Evolutionary conservation across 2,329 filamentous ascomycete genomes (phyloP).

Genomic region (Claviceps purpurea): DNA sequence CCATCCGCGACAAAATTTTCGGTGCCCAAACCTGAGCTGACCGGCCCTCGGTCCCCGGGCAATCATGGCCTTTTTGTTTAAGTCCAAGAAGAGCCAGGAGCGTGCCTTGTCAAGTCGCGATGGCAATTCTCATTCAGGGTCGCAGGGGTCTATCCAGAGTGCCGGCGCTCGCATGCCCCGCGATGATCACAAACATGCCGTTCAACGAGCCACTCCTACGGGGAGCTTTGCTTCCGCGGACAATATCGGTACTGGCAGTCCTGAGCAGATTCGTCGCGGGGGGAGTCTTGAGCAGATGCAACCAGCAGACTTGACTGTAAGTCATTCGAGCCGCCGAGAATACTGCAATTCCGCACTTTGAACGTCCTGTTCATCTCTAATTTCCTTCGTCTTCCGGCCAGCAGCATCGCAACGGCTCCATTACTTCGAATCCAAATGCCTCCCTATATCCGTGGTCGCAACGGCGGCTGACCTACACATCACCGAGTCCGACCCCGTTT

Average conservation of each 20-base stretch:
- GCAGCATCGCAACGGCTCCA: conserved; percentile 43
- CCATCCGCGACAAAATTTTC: background rate
- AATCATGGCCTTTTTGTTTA: conserved; percentile 71
- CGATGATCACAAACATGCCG: conserved; percentile 38
- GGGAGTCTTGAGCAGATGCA: conserved; percentile 35
- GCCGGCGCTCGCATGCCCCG: conserved; percentile 30
- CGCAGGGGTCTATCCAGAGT: conserved; percentile 36
- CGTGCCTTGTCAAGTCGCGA: conserved; percentile 43
- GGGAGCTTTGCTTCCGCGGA: conserved; percentile 64
- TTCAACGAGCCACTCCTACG: conserved; percentile 57
- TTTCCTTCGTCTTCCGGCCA: background rate
- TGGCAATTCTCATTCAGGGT: conserved; percentile 30
- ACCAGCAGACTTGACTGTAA: conserved; percentile 28
- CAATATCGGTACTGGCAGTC: conserved; percentile 43
- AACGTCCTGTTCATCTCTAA: background rate
- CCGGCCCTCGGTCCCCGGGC: conserved; percentile 26
- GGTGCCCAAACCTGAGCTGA: conserved; percentile 3
- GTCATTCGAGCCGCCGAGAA: conserved; percentile 9
- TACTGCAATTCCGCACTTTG: no score
- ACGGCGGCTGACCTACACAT: conserved; percentile 72
- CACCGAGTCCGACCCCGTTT: conserved; percentile 73
- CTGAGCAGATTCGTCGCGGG: conserved; percentile 49
- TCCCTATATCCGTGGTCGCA: conserved; percentile 96
- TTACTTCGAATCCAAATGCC: conserved; percentile 46
- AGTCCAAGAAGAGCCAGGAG: conserved; percentile 65